Base-by-base conservation (phyloP, 345 rosid genomes). In the Syzygium grande region DNA sequence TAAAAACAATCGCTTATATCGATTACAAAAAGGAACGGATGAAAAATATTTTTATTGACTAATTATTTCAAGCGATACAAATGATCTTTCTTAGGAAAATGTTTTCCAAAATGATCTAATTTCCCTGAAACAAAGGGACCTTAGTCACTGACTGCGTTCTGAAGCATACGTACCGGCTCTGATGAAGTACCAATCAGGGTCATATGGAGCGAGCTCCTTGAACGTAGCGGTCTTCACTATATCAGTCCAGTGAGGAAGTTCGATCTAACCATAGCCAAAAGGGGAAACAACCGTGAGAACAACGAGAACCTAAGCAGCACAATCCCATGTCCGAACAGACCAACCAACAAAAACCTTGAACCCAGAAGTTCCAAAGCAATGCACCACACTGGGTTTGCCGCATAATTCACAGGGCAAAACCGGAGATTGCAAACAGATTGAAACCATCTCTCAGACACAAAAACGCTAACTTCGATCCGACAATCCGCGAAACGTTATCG, bases 151-250 rank as follows among this genome's bases (percentile, higher is more conserved):
- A 55, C 22, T 22, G 25, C 2, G 25, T 5, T 0, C 21, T 14
- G 1, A n/a, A 53, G 51, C 51, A 77, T 0, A 78, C 51, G 12
- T 80, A 93, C 95, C 96, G 3, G 97, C 97, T 89, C 97, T 92
- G 84, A 94, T 86, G 63, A 88, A 93, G 90, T 94, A 93, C 97
- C 97, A 94, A 87, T 94, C 95, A 25, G 95, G 97, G 78, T 94
- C 97, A 85, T 94, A 94, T 2, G 95, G 97, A 49, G 97, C 97
- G 59, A 94, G 95, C 90, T 95, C 97, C 93, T 94, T 95, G 52
- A 92, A 90, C 34, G 86, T 92, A 34, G 93, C 97, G n/a, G 96
- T 95, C 94, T 95, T 95, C 55, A 95, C 97, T 11, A 95, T 94
- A 88, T 95, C 97, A 58, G 94, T 93, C 97, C 97, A 95, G 12